Evolutionary conservation across 2,329 filamentous ascomycete genomes (phyloP).

Genomic region (Neonectria hederae): DNA sequence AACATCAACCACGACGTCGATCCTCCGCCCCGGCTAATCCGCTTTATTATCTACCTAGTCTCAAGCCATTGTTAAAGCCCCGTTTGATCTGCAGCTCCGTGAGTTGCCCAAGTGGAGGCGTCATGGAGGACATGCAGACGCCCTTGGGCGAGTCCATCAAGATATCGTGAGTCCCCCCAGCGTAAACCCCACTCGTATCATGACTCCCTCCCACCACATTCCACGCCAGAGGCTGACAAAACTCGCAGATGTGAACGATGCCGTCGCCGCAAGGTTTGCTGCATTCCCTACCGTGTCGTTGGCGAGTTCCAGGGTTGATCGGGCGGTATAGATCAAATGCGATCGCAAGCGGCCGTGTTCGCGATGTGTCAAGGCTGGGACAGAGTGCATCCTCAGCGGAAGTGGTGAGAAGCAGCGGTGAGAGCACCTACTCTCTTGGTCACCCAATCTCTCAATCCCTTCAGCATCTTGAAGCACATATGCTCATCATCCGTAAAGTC

Average conservation of each 20-base stretch:
- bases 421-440: conserved; percentile 10
- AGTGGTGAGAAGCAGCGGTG: conserved; percentile 56
- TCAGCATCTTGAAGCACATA: not conserved
- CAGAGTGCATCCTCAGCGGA: conserved; percentile 52
- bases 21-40: conserved; percentile 15
- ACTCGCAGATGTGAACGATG: conserved; percentile 54
- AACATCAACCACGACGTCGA: conserved; percentile 25
- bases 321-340: conserved; percentile 58
- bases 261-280: conserved; percentile 53
- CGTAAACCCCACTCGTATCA: conserved; percentile 12
- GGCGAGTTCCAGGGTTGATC: conserved; percentile 18
- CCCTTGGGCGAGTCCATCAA: conserved; percentile 49
- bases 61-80: not conserved
- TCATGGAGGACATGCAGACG: conserved; percentile 49
- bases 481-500: conserved; percentile 42
- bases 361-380: conserved; percentile 55
- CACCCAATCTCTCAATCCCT: not conserved
- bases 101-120: not conserved
- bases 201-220: conserved; percentile 3
- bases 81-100: not conserved
- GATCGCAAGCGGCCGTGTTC: conserved; percentile 61
- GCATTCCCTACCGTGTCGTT: not conserved
- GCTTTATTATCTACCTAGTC: not conserved
- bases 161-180: conserved; percentile 46
- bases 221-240: conserved; percentile 6